Evolutionary conservation across 2,329 filamentous ascomycete species (phyloP).

Genomic region (Pestalotiopsis sp.): DNA sequence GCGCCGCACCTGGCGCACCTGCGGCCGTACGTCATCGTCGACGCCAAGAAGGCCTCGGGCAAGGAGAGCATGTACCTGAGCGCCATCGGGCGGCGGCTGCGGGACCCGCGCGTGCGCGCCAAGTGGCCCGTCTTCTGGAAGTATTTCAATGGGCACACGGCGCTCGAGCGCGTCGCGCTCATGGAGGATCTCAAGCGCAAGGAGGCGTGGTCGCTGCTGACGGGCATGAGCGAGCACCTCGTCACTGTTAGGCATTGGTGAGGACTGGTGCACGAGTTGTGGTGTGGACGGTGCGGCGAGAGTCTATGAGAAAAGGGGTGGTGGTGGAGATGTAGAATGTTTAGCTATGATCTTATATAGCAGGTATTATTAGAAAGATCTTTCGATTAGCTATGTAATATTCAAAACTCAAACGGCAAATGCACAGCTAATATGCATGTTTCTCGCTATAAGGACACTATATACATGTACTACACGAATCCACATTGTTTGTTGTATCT

Average conservation of each 20-base stretch:
- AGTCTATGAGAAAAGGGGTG: too few species aligned
- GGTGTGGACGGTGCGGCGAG: background rate
- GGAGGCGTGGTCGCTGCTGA: slow-evolving; percentile 70
- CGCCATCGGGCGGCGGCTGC: slow-evolving; percentile 58
- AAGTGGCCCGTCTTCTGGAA: slow-evolving; percentile 77
- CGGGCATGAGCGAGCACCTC: slow-evolving; percentile 69
- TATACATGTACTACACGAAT: background rate
- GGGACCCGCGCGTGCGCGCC: slow-evolving; percentile 59
- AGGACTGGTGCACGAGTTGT: background rate
- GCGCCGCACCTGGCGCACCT: slow-evolving; percentile 60
- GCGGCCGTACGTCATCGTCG: slow-evolving; percentile 71
- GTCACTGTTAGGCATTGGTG: slow-evolving; percentile 73
- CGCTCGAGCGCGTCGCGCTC: slow-evolving; percentile 85
- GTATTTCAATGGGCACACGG: slow-evolving; percentile 85
- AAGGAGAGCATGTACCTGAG: slow-evolving; percentile 74
- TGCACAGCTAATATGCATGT: background rate
- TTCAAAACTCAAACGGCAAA: background rate
- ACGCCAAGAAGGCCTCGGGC: slow-evolving; percentile 78
- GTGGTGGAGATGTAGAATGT: too few species aligned
- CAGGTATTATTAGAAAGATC: too few species aligned
- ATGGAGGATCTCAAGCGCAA: slow-evolving; percentile 86
- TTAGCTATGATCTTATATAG: too few species aligned
- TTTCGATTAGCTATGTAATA: too few species aligned
- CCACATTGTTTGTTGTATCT: background rate
- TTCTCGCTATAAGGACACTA: background rate